Evolutionary conservation across 2,329 filamentous ascomycete genomes (phyloP).

Genomic region (Colletotrichum acutatum): DNA sequence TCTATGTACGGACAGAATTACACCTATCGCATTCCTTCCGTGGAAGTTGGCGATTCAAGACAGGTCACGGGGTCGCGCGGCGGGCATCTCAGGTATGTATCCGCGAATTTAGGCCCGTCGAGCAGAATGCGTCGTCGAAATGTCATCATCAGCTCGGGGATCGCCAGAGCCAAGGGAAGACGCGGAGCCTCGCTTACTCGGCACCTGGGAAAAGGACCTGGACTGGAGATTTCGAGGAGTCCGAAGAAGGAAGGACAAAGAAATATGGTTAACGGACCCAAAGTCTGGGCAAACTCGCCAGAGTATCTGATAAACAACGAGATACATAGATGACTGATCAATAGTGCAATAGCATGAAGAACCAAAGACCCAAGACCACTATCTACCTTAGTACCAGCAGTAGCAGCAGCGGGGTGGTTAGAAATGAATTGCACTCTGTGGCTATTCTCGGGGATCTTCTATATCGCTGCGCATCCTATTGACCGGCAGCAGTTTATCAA

Average conservation of each 20-base stretch:
- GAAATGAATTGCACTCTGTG: constrained; percentile 19
- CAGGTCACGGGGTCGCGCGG: background rate
- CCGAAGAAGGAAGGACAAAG: background rate
- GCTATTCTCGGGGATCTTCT: constrained; percentile 18
- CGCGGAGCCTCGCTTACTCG: background rate
- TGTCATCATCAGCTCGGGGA: background rate
- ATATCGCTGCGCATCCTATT: constrained; percentile 21
- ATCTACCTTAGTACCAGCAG: background rate
- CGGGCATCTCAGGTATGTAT: background rate
- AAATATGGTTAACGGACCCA: background rate
- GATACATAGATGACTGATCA: background rate
- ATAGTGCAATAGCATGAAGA: background rate
- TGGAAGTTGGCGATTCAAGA: background rate
- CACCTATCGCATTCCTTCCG: background rate
- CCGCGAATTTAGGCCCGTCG: background rate
- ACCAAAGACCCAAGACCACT: background rate
- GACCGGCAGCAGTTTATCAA: constrained; percentile 10
- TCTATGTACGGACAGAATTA: background rate
- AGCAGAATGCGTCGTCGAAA: background rate
- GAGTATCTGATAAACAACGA: constrained; percentile 17
- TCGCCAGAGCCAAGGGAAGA: constrained; percentile 5
- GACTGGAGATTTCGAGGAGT: background rate
- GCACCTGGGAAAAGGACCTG: background rate
- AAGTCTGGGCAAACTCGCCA: constrained; percentile 7
- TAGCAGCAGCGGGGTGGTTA: background rate